Evolutionary conservation across 306 rosid species (phyloP), one percentile per base, ranked within the genome.

Genomic region (Pyrus bretschneideri): DNA sequence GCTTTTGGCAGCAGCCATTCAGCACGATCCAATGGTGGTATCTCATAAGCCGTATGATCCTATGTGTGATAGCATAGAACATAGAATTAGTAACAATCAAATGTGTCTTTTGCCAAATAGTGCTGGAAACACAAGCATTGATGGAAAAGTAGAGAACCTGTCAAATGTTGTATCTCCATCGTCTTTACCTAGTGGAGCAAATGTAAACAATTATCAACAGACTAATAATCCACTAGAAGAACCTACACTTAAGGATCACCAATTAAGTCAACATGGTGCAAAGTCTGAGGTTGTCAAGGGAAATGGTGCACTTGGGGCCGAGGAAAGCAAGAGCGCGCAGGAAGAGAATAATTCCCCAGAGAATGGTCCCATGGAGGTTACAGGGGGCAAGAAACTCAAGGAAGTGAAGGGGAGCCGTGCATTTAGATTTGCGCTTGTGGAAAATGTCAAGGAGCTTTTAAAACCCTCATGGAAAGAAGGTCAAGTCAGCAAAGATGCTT

Each of bases 391-490:
- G 89, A 95, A 90, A 81, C 55, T 29, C 49, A 95, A 95, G 86
- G 98, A 95, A 70, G 74, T 25, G 46, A 92, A 95, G 86, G 93
- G 91, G 54, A 65, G 83, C 69, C 96, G 91, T 61, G 91, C 97
- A 68, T 95, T 95, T 80, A 95, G 92, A 81, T 85, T 83, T 88
- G 88, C 96, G 52, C 89, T 92, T 79, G 98, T 89, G 63, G 99
- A 92, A 85, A 89, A 87, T 35, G 81, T 92, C 61, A 95, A 95
- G 87, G 99, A 95, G 87, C 91, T 95, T 82, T 69, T 95, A 70
- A 92, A 95, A 83, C 97, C 97, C 35, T 73, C 97, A 38, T 95
- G 99, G 99, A 95, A 91, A 83, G 97, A 89, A 27, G 99, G 97
- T 72, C 88, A 89, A 76, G 86, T 92, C 77, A 83, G 77, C 83